phyloP scores from a whole-genome alignment of 2,329 filamentous ascomycete species.

The Aureobasidium melanogenum region DNA sequence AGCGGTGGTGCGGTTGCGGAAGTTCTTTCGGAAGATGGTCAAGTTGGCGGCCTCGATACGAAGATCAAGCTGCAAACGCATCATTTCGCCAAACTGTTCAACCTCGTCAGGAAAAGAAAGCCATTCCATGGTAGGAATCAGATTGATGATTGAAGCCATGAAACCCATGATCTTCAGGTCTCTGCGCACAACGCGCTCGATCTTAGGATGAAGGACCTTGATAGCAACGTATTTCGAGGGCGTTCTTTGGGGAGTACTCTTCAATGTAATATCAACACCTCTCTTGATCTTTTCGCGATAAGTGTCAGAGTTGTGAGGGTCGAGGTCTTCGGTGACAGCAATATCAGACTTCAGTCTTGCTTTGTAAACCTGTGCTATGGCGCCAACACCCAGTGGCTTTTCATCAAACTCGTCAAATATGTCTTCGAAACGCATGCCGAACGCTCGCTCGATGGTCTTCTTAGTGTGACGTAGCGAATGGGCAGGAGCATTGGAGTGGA shows the following conservation, averaged over 20 bases:
- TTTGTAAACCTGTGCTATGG: constrained; percentile 96
- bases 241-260: constrained; percentile 74
- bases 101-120: constrained; percentile 93
- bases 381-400: constrained; percentile 80
- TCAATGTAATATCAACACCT: constrained; percentile 78
- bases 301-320: constrained; percentile 33
- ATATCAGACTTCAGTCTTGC: constrained; percentile 80
- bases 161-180: constrained; percentile 91
- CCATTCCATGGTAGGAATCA: constrained; percentile 93
- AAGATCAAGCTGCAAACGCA: constrained; percentile 91
- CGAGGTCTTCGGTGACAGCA: constrained; percentile 51
- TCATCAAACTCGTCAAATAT: constrained; percentile 97
- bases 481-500: constrained; percentile 90
- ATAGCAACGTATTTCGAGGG: constrained; percentile 90
- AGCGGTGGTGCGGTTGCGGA: constrained; percentile 80
- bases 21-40: constrained; percentile 78
- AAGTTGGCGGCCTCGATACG: constrained; percentile 92
- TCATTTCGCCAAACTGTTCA: constrained; percentile 92
- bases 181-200: constrained; percentile 81
- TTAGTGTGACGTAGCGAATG: constrained; percentile 78
- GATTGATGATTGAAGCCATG: constrained; percentile 76
- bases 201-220: constrained; percentile 87
- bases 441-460: constrained; percentile 69
- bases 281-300: constrained; percentile 63
- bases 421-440: constrained; percentile 72